These are phyloP conservation scores for Fusarium musae DNA, from an alignment of 2,329 filamentous ascomycete genomes.

Conservation along the genomic window DNA sequence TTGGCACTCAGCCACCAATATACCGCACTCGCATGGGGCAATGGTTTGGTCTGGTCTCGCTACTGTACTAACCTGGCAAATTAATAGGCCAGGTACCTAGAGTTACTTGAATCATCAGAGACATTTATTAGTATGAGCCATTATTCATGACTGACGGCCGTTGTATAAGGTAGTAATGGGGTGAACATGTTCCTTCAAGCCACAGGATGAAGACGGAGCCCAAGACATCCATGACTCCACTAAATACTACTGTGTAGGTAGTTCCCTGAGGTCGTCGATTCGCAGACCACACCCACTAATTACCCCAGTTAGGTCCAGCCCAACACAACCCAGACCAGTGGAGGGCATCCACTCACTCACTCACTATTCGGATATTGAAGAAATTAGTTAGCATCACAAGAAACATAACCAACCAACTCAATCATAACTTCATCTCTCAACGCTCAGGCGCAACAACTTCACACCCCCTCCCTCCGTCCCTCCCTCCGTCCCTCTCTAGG, in stretches of 20 bases:
- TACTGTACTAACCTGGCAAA: neutral
- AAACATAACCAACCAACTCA: conserved; percentile 12
- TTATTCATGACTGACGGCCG: neutral
- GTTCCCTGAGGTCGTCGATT: neutral
- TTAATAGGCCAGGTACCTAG: neutral
- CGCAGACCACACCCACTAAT: conserved; percentile 18
- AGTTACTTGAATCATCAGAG: conserved; percentile 8
- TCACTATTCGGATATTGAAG: conserved; percentile 27
- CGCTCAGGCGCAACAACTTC: conserved; percentile 1
- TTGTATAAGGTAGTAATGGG: neutral
- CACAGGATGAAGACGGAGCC: conserved; percentile 22
- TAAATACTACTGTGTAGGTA: neutral
- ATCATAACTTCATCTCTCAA: conserved; percentile 2
- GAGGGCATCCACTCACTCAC: conserved; percentile 15
- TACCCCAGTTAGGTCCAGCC: neutral
- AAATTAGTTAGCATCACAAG: conserved; percentile 34
- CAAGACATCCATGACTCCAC: conserved; percentile 19
- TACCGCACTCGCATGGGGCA: conserved; percentile 8
- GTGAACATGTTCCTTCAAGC: conserved; percentile 15
- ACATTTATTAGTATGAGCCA: neutral
- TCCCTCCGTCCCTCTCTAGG: neutral
- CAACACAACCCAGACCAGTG: neutral
- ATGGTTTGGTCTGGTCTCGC: neutral
- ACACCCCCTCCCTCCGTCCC: conserved; percentile 8
- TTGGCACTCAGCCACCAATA: conserved; percentile 11